phyloP scores from a whole-genome alignment of 2,329 filamentous ascomycete species.

The Claviceps purpurea region DNA sequence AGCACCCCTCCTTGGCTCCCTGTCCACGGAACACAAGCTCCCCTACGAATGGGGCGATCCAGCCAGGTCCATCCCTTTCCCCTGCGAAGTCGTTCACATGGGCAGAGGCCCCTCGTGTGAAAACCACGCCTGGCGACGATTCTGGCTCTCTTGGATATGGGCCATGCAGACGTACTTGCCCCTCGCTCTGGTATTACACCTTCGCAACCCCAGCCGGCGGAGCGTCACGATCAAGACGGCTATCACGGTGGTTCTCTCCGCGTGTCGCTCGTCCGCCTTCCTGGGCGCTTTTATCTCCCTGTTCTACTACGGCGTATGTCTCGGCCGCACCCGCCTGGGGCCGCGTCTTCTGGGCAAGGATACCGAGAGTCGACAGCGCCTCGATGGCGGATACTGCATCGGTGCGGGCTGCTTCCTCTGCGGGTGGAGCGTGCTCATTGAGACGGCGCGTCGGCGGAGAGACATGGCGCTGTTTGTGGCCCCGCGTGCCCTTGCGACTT shows the following conservation, averaged over 20 bases:
- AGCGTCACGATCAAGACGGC: conserved; percentile 29
- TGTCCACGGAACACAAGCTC: conserved; percentile 59
- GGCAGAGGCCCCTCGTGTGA: conserved; percentile 62
- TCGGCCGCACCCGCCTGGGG: conserved; percentile 59
- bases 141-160: conserved; percentile 57
- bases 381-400: conserved; percentile 55
- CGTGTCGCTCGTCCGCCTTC: conserved; percentile 61
- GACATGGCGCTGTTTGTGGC: conserved; percentile 73
- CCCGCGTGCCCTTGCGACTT: conserved; percentile 60
- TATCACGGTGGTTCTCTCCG: conserved; percentile 42
- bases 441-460: conserved; percentile 50
- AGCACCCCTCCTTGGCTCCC: conserved; percentile 50
- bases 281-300: conserved; percentile 63
- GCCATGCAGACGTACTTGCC: conserved; percentile 67
- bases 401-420: conserved; percentile 60
- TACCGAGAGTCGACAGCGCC: conserved; percentile 30
- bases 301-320: conserved; percentile 78
- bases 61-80: conserved; percentile 53
- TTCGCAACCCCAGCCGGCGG: conserved; percentile 31
- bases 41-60: conserved; percentile 65
- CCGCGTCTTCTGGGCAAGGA: conserved; percentile 51
- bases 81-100: conserved; percentile 78
- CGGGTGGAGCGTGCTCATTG: conserved; percentile 70
- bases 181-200: conserved; percentile 52
- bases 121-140: conserved; percentile 54